Percentiles rank a stretch among this genome's conserved stretches.
Conservation (phyloP, 805 yeast genomes). For the Metschnikowia similis region DNA sequence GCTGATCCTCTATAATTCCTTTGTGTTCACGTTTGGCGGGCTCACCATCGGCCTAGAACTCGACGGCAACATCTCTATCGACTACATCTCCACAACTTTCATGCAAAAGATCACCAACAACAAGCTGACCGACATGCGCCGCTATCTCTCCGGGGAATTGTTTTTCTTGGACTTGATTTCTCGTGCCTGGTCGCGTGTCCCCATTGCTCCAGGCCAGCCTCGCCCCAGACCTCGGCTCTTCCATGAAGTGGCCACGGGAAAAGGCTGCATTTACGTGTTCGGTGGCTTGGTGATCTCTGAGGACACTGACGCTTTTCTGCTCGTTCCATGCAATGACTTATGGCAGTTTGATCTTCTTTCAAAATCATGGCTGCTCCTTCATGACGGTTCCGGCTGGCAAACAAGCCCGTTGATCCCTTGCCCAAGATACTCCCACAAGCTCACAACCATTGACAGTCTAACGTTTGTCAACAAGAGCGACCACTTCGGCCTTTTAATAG, state of each 20-base stretch:
- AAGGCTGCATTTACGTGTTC: conserved; percentile 50
- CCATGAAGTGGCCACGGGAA: conserved; percentile 53
- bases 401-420: conserved; percentile 20
- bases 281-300: conserved; percentile 55
- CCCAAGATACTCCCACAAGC: conserved; percentile 51
- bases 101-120: conserved; percentile 22
- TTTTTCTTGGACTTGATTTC: conserved; percentile 58
- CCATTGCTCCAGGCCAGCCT: conserved; percentile 16
- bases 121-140: conserved; percentile 23
- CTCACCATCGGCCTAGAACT: conserved; percentile 54
- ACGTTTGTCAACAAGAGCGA: conserved; percentile 32
- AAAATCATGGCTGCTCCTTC: conserved; percentile 51
- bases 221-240: conserved; percentile 49
- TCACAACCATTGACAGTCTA: conserved; percentile 39
- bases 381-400: conserved; percentile 30
- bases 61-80: conserved; percentile 30
- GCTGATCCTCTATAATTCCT: conserved; percentile 51
- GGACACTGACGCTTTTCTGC: conserved; percentile 20
- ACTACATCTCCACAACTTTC: conserved; percentile 38
- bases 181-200: conserved; percentile 51
- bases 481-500: conserved; percentile 48
- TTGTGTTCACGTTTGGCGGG: conserved; percentile 67
- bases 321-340: conserved; percentile 54
- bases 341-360: conserved; percentile 62
- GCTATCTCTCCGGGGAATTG: conserved; percentile 58